phyloP scores from a whole-genome alignment of 108 stramenopile species.

The Bacterosira constricta region DNA sequence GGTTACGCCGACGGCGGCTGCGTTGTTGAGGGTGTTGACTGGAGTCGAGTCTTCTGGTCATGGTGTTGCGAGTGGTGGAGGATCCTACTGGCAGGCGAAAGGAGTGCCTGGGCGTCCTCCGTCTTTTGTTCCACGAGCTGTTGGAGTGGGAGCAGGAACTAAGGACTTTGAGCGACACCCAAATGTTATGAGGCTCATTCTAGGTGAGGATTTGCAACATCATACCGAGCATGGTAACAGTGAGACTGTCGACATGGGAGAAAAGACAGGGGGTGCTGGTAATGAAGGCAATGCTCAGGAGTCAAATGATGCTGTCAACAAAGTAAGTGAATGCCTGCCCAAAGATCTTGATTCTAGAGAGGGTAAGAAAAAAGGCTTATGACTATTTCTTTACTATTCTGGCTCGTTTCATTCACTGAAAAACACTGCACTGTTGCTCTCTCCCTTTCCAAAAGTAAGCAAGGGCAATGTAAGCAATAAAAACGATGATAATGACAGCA shows the following conservation, averaged over 20 bases:
- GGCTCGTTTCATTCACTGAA: not conserved
- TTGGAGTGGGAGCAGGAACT: slow-evolving; percentile 92
- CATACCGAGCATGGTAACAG: not conserved
- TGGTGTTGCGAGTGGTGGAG: not conserved
- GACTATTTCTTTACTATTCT: no score
- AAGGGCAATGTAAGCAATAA: no score
- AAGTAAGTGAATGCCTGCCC: slow-evolving; percentile 9
- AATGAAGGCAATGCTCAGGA: not conserved
- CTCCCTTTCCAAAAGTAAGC: not conserved
- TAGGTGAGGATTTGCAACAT: slow-evolving; percentile 58
- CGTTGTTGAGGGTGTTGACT: slow-evolving; percentile 79
- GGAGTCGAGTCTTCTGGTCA: slow-evolving; percentile 14
- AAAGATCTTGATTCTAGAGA: slow-evolving; percentile 1
- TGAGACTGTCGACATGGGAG: not conserved
- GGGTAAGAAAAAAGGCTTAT: slow-evolving; percentile 16
- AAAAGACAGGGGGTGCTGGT: no score
- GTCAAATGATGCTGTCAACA: slow-evolving; percentile 3
- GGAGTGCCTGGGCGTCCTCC: slow-evolving; percentile 71
- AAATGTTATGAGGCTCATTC: slow-evolving; percentile 84
- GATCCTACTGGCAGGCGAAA: slow-evolving; percentile 23
- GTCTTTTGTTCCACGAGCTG: slow-evolving; percentile 54
- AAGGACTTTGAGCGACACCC: slow-evolving; percentile 92
- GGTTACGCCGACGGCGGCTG: slow-evolving; percentile 93
- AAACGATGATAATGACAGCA: no score
- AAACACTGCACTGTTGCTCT: not conserved